Evolutionary conservation across 345 rosid genomes (phyloP), one percentile per base, ranked within the genome.

Genomic region (Corymbia maculata): DNA sequence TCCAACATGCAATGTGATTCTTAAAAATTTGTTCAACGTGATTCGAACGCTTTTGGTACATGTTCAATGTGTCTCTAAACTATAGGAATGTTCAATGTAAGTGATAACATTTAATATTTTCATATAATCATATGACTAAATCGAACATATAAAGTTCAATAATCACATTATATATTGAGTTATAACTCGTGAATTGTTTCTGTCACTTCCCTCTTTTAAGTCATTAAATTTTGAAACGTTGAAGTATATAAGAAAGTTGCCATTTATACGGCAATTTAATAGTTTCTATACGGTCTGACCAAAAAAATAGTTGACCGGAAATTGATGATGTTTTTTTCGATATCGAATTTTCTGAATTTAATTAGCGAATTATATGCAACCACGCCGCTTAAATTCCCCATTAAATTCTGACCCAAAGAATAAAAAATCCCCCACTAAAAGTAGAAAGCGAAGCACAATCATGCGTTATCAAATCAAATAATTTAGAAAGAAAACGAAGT

Each of bases 401-500:
- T 64, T n/a, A 2, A n/a, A 55, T 55, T 22, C 61, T 21, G 59
- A 21, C 1, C 57, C 22, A 14, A 16, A 6, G 3, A 8, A 53
- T 7, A 19, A 52, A 59, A 28, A 28, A 1, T 5, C 14, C 17
- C 53, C 19, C 36, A n/a, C 15, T 1, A 13, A 64, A 64, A 6
- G 17, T 64, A n/a, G 75, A 70, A 70, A 17, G 36, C 80, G 47
- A 36, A 70, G 82, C 47, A 3, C 47, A 17, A 70, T 36, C 26
- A 36, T 5, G 3, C 7, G 47, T 70, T 47, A 44, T 36, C 82
- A 70, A 9, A 70, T 70, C 82, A 70, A 70, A 89, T 88, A 88
- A 87, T 79, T 86, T 42, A 59, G 88, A 87, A 44, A 89, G 79
- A 68, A 32, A 32, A 68, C 44, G 79, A 68, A 32, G 79, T 68